phyloP scores from a whole-genome alignment of 805 yeast species.

The Hanseniaspora guilliermondii region DNA sequence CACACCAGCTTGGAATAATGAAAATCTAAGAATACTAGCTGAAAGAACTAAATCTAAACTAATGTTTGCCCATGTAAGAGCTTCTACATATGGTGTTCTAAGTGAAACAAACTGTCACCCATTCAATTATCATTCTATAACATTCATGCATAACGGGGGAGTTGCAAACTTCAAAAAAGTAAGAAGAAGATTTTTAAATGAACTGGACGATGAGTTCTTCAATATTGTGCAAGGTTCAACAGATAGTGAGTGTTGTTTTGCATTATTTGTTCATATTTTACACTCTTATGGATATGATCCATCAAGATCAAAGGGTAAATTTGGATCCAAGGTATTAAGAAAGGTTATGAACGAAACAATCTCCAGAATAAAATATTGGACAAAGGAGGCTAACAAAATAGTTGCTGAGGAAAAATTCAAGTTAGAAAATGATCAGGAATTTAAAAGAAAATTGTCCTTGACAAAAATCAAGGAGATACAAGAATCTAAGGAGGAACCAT shows the following conservation, averaged over 20 bases:
- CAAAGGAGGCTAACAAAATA: conserved; percentile 39
- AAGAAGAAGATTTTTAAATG: conserved; percentile 59
- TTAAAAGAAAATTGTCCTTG: background rate
- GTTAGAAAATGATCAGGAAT: background rate
- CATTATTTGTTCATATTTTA: conserved; percentile 67
- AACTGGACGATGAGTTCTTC: conserved; percentile 70
- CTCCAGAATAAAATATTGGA: conserved; percentile 67
- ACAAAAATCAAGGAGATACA: conserved; percentile 9
- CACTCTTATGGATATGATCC: conserved; percentile 70
- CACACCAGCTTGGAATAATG: conserved; percentile 97
- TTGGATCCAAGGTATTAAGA: conserved; percentile 47
- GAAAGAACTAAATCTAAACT: conserved; percentile 73
- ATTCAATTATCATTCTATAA: conserved; percentile 68
- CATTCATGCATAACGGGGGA: conserved; percentile 98
- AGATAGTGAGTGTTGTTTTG: conserved; percentile 92
- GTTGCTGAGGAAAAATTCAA: conserved; percentile 20
- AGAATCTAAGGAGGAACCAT: conserved; percentile 46
- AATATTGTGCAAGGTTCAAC: conserved; percentile 81
- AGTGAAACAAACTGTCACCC: conserved; percentile 97
- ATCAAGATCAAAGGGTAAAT: conserved; percentile 31
- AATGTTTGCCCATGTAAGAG: conserved; percentile 91
- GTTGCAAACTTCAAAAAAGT: conserved; percentile 60
- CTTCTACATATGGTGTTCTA: conserved; percentile 87
- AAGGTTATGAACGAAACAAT: conserved; percentile 63
- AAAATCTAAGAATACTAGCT: conserved; percentile 72